Conservation (phyloP, 129 eudicot species). For the Saposhnikovia divaricata region DNA sequence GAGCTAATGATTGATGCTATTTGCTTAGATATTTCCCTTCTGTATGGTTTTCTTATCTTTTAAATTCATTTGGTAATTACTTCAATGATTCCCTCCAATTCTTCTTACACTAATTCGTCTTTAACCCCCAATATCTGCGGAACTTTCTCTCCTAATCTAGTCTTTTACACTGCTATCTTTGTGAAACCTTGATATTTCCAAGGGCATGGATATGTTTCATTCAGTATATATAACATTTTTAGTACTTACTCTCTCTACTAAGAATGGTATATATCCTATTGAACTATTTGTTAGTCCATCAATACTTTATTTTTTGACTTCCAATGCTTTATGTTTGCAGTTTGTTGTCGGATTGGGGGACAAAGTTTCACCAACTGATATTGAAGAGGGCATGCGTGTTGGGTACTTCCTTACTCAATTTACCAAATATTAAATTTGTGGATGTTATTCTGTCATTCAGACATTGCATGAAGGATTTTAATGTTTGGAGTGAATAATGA, state of each 20-base stretch:
- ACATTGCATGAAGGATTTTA: background rate
- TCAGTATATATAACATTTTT: background rate
- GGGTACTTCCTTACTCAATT: conserved; percentile 45
- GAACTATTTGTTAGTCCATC: background rate
- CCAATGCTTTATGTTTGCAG: conserved; percentile 29
- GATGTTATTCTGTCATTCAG: background rate
- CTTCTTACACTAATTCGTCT: background rate
- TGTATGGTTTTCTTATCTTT: too few relatives aligned
- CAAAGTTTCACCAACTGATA: conserved; percentile 97
- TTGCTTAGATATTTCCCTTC: too few relatives aligned
- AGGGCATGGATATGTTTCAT: background rate
- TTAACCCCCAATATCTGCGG: background rate
- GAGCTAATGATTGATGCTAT: too few relatives aligned
- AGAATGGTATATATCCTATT: background rate
- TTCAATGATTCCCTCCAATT: background rate
- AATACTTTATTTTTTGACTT: background rate
- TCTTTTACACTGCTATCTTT: background rate
- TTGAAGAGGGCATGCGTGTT: conserved; percentile 99
- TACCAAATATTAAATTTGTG: background rate
- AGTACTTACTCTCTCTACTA: background rate
- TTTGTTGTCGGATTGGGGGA: conserved; percentile 98
- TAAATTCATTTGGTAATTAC: too few relatives aligned
- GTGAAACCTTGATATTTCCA: background rate
- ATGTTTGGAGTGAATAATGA: background rate
- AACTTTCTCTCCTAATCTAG: background rate